A percentile compares a stretch with the other conserved stretches of the same genome.
These are phyloP conservation scores for Pisolithus orientalis DNA, from an alignment of 768 basidiomycete genomes.

Conservation along the genomic window DNA sequence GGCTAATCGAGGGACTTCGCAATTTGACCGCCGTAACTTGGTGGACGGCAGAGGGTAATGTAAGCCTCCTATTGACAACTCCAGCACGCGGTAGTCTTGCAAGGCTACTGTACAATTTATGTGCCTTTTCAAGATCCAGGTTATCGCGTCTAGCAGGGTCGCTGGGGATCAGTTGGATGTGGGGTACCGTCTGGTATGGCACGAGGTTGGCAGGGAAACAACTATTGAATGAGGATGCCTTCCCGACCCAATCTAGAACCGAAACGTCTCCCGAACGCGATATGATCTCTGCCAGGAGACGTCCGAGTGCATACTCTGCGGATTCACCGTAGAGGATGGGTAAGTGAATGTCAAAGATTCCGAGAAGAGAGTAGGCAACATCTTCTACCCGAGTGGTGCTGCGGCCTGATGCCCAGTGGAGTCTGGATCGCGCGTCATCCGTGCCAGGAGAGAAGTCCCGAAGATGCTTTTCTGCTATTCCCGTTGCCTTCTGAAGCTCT, in stretches of 20 bases:
- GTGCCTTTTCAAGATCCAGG: background rate
- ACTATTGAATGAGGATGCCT: background rate
- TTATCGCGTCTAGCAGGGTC: background rate
- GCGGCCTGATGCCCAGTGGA: too few relatives aligned
- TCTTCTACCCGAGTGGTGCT: too few relatives aligned
- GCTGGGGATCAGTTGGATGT: background rate
- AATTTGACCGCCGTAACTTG: background rate
- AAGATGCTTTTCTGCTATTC: too few relatives aligned
- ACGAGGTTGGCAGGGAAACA: background rate
- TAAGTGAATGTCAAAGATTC: too few relatives aligned
- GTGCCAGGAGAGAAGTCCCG: too few relatives aligned
- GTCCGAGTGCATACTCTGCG: too few relatives aligned
- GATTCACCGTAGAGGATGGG: too few relatives aligned
- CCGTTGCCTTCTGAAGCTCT: too few relatives aligned
- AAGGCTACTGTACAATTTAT: background rate
- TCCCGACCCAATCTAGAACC: constrained; percentile 1
- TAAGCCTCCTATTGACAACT: background rate
- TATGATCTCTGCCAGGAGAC: too few relatives aligned
- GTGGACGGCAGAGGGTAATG: background rate
- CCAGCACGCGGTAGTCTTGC: background rate
- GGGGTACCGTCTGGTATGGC: background rate
- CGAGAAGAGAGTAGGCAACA: too few relatives aligned
- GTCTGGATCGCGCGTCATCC: too few relatives aligned
- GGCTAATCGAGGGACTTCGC: background rate
- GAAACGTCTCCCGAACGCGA: background rate